Base-by-base conservation (phyloP, 2,329 filamentous ascomycete species). In the Escovopsis weberi region DNA sequence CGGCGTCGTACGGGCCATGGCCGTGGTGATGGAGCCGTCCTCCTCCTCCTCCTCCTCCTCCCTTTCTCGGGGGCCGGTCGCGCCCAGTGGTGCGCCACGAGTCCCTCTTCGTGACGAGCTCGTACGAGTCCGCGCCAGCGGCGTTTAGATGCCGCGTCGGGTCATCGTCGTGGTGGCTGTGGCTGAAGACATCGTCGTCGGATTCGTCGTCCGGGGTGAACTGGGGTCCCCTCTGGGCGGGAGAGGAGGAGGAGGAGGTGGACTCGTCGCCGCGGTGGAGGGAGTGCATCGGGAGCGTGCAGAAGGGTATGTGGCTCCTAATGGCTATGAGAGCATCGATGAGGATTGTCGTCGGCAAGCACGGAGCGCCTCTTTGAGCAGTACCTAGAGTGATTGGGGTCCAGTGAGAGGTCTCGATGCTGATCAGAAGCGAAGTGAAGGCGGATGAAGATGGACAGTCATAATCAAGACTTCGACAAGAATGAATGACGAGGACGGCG, bases 171-270 rank as follows among this genome's bases (percentile, higher is more conserved):
- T n/a, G n/a, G n/a, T n/a, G n/a, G n/a, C n/a, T n/a, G n/a, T n/a
- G n/a, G n/a, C n/a, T n/a, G n/a, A n/a, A n/a, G n/a, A n/a, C n/a
- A n/a, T 48, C 50, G 30, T 49, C 50, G 33, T 49, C 48, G 44
- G 49, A 55, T 15, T 59, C 56, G 49, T 58, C 56, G 44, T 63
- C 59, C 40, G 62, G 57, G 40, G 45, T 51, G 48, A 62, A 56
- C 39, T 63, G 60, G 38, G 57, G 55, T 37, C 59, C 58, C 32
- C 61, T 64, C 51, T 63, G 62, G 40, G 62, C 61, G 49, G n/a
- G n/a, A n/a, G 64, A 65, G n/a, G 59, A 58, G 18, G 60, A 56
- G 26, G 64, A 65, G n/a, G 59, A 58, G 18, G 60, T 56, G 40
- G 57, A 55, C 18, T 52, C 51, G 44, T 55, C 51, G 47, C 41